Evolutionary conservation across 805 yeast species (phyloP).

Genomic region (Candida corydali): DNA sequence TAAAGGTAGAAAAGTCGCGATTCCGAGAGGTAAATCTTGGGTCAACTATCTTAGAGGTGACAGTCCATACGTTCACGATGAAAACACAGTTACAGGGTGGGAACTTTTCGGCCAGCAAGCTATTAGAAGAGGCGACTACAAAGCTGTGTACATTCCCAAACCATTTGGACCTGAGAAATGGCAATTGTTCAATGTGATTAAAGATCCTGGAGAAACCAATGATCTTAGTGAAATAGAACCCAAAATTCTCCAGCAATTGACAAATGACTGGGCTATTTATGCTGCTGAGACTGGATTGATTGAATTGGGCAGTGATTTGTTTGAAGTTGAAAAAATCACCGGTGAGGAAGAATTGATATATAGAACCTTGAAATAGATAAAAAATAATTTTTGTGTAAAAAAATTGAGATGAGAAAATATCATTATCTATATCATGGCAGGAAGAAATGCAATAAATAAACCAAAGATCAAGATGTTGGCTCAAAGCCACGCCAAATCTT

Average conservation of each 20-base stretch:
- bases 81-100: conserved; percentile 50
- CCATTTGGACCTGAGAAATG: conserved; percentile 48
- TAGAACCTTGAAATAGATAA: conserved; percentile 4
- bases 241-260: conserved; percentile 35
- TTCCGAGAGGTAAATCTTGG: conserved; percentile 47
- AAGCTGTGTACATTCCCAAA: conserved; percentile 45
- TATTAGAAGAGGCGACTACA: conserved; percentile 45
- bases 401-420: neutral
- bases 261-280: conserved; percentile 48
- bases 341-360: conserved; percentile 10
- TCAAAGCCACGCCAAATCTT: conserved; percentile 45
- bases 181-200: conserved; percentile 42
- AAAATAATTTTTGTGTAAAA: conserved; percentile 3
- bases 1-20: conserved; percentile 41
- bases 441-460: conserved; percentile 72
- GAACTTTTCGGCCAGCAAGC: conserved; percentile 57
- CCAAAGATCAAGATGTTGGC: conserved; percentile 60
- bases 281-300: conserved; percentile 50
- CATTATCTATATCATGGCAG: conserved; percentile 9
- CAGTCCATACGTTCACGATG: conserved; percentile 30
- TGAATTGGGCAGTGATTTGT: conserved; percentile 19
- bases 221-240: conserved; percentile 38
- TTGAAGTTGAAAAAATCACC: conserved; percentile 10
- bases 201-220: conserved; percentile 50
- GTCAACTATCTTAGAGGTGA: conserved; percentile 28